These are phyloP conservation scores for Grosmannia clavigera DNA, from an alignment of 2,329 filamentous ascomycete genomes.

Conservation along the genomic window DNA sequence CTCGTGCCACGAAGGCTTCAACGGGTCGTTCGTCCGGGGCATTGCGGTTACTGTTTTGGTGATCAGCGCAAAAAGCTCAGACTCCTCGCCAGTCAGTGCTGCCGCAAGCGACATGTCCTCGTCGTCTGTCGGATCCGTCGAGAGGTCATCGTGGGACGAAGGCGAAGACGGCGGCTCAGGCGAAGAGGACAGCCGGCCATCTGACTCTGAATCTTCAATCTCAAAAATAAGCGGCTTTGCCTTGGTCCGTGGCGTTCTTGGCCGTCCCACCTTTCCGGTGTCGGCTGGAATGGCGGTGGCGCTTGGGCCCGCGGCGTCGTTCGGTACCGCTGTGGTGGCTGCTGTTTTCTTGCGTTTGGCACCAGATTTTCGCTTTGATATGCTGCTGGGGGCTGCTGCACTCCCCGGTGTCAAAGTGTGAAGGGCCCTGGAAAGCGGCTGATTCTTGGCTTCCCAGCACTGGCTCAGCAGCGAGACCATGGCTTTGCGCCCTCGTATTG, in stretches of 20 bases:
- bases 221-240: slow-evolving; percentile 13
- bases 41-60: slow-evolving; percentile 40
- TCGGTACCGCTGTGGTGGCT: background rate
- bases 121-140: background rate
- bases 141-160: background rate
- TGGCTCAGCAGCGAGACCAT: slow-evolving; percentile 60
- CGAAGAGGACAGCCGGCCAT: slow-evolving; percentile 27
- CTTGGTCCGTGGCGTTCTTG: slow-evolving; percentile 5
- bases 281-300: too few relatives aligned
- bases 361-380: background rate
- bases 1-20: slow-evolving; percentile 65
- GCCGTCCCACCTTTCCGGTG: background rate
- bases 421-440: slow-evolving; percentile 4
- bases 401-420: slow-evolving; percentile 14
- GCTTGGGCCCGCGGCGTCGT: background rate
- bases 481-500: slow-evolving; percentile 51
- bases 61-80: slow-evolving; percentile 37
- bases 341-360: slow-evolving; percentile 9
- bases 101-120: slow-evolving; percentile 19
- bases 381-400: background rate
- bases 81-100: slow-evolving; percentile 27
- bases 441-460: slow-evolving; percentile 41
- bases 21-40: slow-evolving; percentile 35
- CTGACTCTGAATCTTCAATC: slow-evolving; percentile 11
- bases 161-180: background rate